Base-by-base conservation (phyloP, 495 filamentous ascomycete species). In the Darksidea phi region DNA sequence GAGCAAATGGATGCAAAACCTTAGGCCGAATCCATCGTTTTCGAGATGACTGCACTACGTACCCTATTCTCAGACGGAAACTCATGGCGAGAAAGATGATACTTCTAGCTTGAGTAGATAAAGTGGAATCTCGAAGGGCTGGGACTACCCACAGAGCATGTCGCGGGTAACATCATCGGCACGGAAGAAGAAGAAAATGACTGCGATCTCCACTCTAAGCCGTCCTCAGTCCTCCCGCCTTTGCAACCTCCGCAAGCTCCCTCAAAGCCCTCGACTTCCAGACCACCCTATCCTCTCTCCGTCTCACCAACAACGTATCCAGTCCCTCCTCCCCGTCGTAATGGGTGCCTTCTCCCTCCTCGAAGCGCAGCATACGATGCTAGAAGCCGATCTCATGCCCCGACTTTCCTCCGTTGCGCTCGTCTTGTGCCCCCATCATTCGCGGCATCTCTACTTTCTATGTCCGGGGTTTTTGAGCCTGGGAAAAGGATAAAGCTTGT, bases 1-100 rank as follows among this genome's bases (percentile, higher is more conserved):
- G 48, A 51, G 24, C 48, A 51, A 18, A 51, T 51, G 48, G 48
- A 51, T 8, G 13, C 48, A 10, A 13, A 51, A 24, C 48, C 48
- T 13, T 23, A 23, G 13, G 13, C 48, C 6, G 23, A 51, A 51
- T 38, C 15, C 36, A 38, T 38, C 15, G 8, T 8, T 7, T 15
- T 8, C 7, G 36, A 38, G 15, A 15, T 15, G 8, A 38, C 36
- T 7, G 15, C 36, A 7, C 36, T 38, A 7, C 36, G 36, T 38
- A 7, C 8, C 36, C 8, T 15, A 8, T 15, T 38, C 15, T 38
- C 36, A 15, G 36, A 38, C 7, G 36, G 7, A 15, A 38, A 38
- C 36, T 15, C 7, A 38, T 38, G 36, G 36, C 36, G 36, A 7
- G 8, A 15, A 15, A 38, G 36, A 38, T 8, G 7, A 8, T 38